phyloP scores from a whole-genome alignment of 2,329 filamentous ascomycete species.

The Aspergillus proliferans region DNA sequence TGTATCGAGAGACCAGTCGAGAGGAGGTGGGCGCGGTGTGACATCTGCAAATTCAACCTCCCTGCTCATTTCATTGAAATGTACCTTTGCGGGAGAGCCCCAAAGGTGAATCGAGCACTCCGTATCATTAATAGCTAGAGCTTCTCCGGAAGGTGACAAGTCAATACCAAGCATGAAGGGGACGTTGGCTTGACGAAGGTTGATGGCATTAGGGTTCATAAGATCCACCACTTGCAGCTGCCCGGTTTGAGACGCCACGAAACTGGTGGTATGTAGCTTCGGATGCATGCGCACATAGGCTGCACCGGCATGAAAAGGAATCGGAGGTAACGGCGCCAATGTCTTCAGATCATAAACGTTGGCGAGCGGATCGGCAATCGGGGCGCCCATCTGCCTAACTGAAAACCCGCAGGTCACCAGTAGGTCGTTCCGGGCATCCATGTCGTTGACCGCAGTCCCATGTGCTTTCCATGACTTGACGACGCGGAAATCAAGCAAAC shows the following conservation, averaged over 20 bases:
- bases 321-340: conserved; percentile 77
- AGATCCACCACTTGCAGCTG: conserved; percentile 95
- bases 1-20: conserved; percentile 68
- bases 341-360: conserved; percentile 96
- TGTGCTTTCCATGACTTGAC: conserved; percentile 89
- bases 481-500: conserved; percentile 68
- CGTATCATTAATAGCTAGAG: conserved; percentile 71
- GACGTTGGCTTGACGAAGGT: conserved; percentile 75
- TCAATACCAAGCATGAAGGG: conserved; percentile 74
- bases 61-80: conserved; percentile 75
- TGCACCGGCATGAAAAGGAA: conserved; percentile 85
- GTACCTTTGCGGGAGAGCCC: conserved; percentile 79
- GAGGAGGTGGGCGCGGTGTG: conserved; percentile 53
- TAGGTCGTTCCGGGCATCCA: conserved; percentile 94
- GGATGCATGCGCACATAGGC: conserved; percentile 97
- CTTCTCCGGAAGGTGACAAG: conserved; percentile 81
- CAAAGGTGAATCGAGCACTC: conserved; percentile 77
- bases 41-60: conserved; percentile 72
- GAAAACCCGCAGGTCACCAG: conserved; percentile 94
- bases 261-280: conserved; percentile 86
- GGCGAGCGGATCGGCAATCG: conserved; percentile 84
- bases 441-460: conserved; percentile 81
- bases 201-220: conserved; percentile 85
- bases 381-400: conserved; percentile 67
- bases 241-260: conserved; percentile 84